Evolutionary conservation across 1,139 yeast genomes (phyloP).

Genomic region (Protomyces arabidopsidicola): DNA sequence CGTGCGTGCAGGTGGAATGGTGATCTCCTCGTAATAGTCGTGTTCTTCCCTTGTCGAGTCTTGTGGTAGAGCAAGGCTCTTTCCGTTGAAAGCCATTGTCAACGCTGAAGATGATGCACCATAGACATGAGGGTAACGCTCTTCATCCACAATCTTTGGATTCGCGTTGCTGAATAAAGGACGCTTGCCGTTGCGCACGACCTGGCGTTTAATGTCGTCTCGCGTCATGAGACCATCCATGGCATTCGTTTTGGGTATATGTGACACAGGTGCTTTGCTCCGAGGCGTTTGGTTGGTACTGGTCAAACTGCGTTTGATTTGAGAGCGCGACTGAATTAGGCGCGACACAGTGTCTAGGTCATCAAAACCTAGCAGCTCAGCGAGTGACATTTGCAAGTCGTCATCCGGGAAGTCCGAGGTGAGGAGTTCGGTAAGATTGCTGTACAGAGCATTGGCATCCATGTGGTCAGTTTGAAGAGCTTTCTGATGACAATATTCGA

Average conservation of each 20-base stretch:
- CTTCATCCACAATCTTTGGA: slow-evolving; percentile 47
- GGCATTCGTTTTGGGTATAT: slow-evolving; percentile 4
- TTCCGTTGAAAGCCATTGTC: slow-evolving; percentile 72
- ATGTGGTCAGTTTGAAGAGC: slow-evolving; percentile 2
- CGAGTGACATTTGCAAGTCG: slow-evolving; percentile 60
- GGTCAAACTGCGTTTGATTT: slow-evolving; percentile 34
- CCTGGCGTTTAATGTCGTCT: slow-evolving; percentile 42
- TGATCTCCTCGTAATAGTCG: slow-evolving; percentile 69
- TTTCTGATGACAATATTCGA: slow-evolving; percentile 1
- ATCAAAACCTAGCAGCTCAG: slow-evolving; percentile 80
- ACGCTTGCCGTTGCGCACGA: slow-evolving; percentile 51
- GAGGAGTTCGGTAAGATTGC: slow-evolving; percentile 1
- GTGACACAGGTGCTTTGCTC: background rate
- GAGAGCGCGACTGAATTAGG: slow-evolving; percentile 52
- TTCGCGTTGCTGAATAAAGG: slow-evolving; percentile 50
- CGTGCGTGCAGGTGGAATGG: slow-evolving; percentile 68
- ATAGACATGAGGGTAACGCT: slow-evolving; percentile 81
- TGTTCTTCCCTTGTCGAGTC: slow-evolving; percentile 65
- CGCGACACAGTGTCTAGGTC: slow-evolving; percentile 72
- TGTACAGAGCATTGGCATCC: slow-evolving; percentile 8
- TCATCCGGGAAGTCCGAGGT: slow-evolving; percentile 44
- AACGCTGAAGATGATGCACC: slow-evolving; percentile 61
- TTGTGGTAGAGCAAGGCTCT: slow-evolving; percentile 68
- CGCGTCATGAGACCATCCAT: slow-evolving; percentile 7
- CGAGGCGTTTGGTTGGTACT: slow-evolving; percentile 27